phyloP scores from a whole-genome alignment of 208 protist genomes.

The Acanthamoeba healyi region DNA sequence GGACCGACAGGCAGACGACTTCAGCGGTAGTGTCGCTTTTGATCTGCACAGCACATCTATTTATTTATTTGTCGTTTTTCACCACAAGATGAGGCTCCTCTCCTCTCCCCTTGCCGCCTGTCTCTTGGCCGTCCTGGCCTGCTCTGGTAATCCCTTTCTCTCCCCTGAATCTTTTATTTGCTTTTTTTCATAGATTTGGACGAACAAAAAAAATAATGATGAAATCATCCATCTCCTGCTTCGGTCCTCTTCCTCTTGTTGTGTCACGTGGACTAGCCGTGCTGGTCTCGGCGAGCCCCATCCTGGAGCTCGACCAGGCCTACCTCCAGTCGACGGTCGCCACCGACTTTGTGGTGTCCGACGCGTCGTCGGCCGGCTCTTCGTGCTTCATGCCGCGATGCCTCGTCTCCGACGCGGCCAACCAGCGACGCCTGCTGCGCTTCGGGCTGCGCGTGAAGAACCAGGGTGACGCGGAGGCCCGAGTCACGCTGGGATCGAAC shows the following conservation, averaged over 20 bases:
- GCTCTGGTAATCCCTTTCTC: neutral
- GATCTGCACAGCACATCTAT: neutral
- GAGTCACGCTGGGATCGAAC: neutral
- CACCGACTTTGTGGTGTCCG: slow-evolving; percentile 4
- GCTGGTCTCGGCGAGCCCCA: neutral
- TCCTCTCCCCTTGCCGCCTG: neutral
- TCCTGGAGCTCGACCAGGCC: neutral
- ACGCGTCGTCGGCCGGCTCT: neutral
- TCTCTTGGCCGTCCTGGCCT: neutral
- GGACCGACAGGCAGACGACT: no score
- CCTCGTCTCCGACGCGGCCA: neutral
- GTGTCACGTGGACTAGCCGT: neutral
- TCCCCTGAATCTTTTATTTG: neutral
- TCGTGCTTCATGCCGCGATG: slow-evolving; percentile 40
- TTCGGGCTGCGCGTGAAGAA: slow-evolving; percentile 61
- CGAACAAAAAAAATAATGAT: neutral
- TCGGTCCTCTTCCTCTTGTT: no score
- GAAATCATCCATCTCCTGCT: no score
- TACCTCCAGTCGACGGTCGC: slow-evolving; percentile 11
- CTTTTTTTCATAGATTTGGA: neutral
- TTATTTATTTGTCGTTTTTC: neutral
- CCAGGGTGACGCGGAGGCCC: neutral
- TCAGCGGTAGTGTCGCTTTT: no score
- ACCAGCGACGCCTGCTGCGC: neutral
- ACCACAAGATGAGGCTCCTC: no score